These are phyloP conservation scores for Paecilomyces niveus DNA, from an alignment of 2,329 filamentous ascomycete species.

Conservation along the genomic window DNA sequence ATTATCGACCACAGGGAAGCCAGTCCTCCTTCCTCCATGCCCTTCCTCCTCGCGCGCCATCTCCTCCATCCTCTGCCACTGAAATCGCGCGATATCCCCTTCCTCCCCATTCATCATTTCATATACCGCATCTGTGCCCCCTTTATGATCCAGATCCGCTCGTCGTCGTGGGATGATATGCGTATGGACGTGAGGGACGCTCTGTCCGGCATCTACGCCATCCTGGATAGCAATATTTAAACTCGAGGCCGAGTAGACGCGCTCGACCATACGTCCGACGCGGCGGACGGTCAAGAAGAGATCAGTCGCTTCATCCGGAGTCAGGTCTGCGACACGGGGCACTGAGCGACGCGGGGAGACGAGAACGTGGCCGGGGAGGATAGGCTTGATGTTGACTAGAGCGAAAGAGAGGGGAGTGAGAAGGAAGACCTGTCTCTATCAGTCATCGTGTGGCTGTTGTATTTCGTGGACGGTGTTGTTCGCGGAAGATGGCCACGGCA, in stretches of 20 bases:
- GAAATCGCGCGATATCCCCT: conserved; percentile 68
- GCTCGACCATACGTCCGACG: conserved; percentile 67
- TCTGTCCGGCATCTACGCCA: conserved; percentile 82
- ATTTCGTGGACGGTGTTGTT: background rate
- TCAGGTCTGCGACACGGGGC: conserved; percentile 68
- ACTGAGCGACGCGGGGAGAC: conserved; percentile 68
- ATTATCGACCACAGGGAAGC: conserved; percentile 66
- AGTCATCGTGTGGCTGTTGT: background rate
- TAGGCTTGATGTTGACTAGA: conserved; percentile 89
- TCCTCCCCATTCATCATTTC: conserved; percentile 74
- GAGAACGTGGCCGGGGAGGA: conserved; percentile 88
- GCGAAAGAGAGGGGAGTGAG: conserved; percentile 72
- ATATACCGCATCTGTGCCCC: conserved; percentile 70
- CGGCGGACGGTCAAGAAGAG: conserved; percentile 82
- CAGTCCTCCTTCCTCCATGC: conserved; percentile 38
- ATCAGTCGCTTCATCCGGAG: conserved; percentile 65
- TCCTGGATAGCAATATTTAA: conserved; percentile 97
- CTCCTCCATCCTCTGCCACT: conserved; percentile 48
- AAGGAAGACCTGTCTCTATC: conserved; percentile 69
- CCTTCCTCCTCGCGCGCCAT: conserved; percentile 7
- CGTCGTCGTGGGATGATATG: conserved; percentile 74
- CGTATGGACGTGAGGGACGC: conserved; percentile 85
- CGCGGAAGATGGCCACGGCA: background rate
- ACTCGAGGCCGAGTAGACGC: conserved; percentile 58
- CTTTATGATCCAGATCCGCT: conserved; percentile 50